Base-by-base conservation (phyloP, 495 filamentous ascomycete genomes). In the Aspergillus sparsus region DNA sequence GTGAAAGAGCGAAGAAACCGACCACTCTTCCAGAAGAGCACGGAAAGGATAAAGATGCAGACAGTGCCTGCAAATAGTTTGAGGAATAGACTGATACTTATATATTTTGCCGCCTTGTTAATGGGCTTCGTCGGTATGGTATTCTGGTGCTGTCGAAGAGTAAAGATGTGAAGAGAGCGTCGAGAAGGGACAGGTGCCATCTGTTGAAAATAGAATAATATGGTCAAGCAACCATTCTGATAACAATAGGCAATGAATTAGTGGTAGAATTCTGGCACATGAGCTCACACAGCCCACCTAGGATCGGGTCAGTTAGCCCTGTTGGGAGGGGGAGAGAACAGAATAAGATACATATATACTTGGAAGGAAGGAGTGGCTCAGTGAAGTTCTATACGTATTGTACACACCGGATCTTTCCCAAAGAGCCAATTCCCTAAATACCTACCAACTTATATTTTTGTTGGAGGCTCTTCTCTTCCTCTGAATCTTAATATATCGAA, bases 21-120 rank as follows among this genome's bases (percentile, higher is more conserved):
- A 11, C 75, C 76, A 36, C 68, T 45, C 60, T 74, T 80, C 77
- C 77, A 80, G 47, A 78, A 71, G 3, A 80, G 45, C 11, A 79
- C 70, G 0, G 66, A 69, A 31, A 76, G 42, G 13, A 77, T 42
- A 33, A 80, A 80, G 44, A 78, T 77, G 2, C 62, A 64, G 11
- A 77, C 55, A 0, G 75, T 77, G 4, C 74, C 74, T 1, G 69
- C 65, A n/a, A 80, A 70, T 0, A 80, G 72, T 53, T 77, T 66
- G 2, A 64, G 53, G 16, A 78, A 65, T 0, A 75, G 61, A 13
- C 59, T 64, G 6, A 70, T 44, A 57, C 70, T 66, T 59, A 75
- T 71, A 16, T 62, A 64, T 11, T 63, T 64, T 1, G 57, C 58
- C 3, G 68, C 60, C 9, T 46, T 27, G 21, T 27, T 59, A 9